Conservation (phyloP, 495 filamentous ascomycete genomes). For the Talaromyces liani region DNA sequence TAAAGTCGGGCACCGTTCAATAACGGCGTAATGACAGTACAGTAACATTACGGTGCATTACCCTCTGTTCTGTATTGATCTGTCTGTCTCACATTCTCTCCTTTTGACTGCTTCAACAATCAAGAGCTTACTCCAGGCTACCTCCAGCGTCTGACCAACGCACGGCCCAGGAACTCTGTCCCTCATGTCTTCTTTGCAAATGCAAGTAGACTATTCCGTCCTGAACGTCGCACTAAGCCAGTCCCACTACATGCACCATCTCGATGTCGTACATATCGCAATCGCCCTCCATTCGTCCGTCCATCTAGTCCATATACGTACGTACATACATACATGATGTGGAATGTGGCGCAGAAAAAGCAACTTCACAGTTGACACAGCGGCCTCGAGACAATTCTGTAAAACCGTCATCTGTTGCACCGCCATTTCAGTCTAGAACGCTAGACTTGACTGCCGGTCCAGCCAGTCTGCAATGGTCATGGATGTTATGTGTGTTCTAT, state of each 20-base stretch:
- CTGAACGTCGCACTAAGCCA: neutral
- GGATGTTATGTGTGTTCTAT: neutral
- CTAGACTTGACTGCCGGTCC: neutral
- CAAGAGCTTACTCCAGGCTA: neutral
- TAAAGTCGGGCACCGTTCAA: neutral
- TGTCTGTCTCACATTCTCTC: neutral
- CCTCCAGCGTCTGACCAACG: neutral
- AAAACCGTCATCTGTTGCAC: neutral
- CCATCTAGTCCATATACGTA: neutral
- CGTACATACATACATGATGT: neutral
- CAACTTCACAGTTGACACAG: neutral
- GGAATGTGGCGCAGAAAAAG: conserved; percentile 5
- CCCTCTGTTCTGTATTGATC: neutral
- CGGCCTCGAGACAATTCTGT: neutral
- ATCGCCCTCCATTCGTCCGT: neutral
- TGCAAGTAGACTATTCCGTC: neutral
- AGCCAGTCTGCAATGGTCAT: neutral
- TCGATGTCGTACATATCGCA: neutral
- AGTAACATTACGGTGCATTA: neutral
- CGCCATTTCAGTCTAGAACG: neutral
- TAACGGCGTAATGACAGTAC: neutral
- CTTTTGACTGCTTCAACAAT: neutral
- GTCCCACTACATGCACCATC: neutral
- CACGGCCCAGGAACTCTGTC: neutral
- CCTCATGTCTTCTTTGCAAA: neutral